Base-by-base conservation (phyloP, 1,284 basidiomycete genomes). In the Marasmius sp. region DNA sequence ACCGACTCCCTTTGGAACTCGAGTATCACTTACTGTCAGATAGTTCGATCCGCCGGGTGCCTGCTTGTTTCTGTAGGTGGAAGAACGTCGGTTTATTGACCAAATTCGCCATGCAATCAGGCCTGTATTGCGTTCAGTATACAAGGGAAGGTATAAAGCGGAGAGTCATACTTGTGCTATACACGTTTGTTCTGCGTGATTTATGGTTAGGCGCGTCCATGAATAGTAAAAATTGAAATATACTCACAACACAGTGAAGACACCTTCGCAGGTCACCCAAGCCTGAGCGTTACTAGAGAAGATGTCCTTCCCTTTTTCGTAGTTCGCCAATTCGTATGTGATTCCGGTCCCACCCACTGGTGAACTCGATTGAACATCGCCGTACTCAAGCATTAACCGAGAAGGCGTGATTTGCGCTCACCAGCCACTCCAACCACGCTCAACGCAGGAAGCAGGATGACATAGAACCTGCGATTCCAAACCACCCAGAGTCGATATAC, bases 401-500 rank as follows among this genome's bases (percentile, higher is more conserved):
- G 18, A 10, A 18, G 33, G 1, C 18, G 57, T 6, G 27, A 8
- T 7, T 14, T 11, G 14, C 43, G 52, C 52, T 16, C 45, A 62
- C 60, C 51, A 8, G 36, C 53, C 27, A 61, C 27, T 18, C 61
- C 55, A 12, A 55, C 27, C 12, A 54, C 34, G 11, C 43, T 59
- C 6, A 64, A 7, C 6, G 47, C 14, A 22, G 63, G 63, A 37
- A 64, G 59, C 16, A 62, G 41, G 34, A 61, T 59, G 16, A 61
- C 33, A 37, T 43, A 55, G 16, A n/a, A 22, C 20, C 62, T 62
- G 41, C 54, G 50, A 16, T 34, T 45, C 61, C 63, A 59, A 18
- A 62, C 54, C 20, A 64, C 38, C 63, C 63, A 64, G 6, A 64
- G 45, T 18, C 63, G 63, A 39, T 64, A 64, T 10, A 64, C 52